Evolutionary conservation across 1,284 basidiomycete species (phyloP).

Genomic region (Mycosarcoma maydis): DNA sequence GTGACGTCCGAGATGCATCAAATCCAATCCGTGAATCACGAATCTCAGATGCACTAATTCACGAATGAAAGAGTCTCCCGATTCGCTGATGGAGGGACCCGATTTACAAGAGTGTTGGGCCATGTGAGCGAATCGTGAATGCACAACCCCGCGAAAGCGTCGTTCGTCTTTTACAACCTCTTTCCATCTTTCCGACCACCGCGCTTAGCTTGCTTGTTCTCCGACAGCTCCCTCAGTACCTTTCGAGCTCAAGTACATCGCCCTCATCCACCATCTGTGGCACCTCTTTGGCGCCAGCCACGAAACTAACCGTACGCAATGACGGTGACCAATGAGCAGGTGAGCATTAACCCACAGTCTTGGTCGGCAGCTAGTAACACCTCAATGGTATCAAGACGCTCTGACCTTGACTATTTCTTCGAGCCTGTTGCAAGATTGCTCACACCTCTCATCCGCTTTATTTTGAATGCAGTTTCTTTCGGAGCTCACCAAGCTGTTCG

Average conservation of each 20-base stretch:
- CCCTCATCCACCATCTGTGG: too few species aligned
- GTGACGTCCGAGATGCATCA: constrained; percentile 10
- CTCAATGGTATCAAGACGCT: too few species aligned
- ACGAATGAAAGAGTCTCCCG: too few species aligned
- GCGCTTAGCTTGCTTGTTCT: too few species aligned
- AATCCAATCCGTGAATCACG: neutral
- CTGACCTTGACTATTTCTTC: neutral
- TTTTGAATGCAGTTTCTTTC: constrained; percentile 47
- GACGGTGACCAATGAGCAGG: constrained; percentile 36
- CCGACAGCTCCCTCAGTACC: too few species aligned
- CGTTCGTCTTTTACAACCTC: neutral
- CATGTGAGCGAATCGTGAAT: constrained; percentile 13
- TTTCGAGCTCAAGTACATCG: too few species aligned
- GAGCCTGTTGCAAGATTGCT: too few species aligned
- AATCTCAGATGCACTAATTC: too few species aligned
- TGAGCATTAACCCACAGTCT: too few species aligned
- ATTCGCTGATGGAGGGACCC: neutral
- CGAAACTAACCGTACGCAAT: constrained; percentile 10
- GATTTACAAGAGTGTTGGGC: constrained; percentile 9
- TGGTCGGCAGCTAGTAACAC: too few species aligned
- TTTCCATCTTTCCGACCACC: too few species aligned
- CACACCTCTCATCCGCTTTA: neutral
- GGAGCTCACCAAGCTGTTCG: constrained; percentile 52
- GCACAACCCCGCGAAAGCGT: neutral
- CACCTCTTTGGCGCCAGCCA: too few species aligned